phyloP scores from a whole-genome alignment of 768 basidiomycete species.

The Mycena latifolia region DNA sequence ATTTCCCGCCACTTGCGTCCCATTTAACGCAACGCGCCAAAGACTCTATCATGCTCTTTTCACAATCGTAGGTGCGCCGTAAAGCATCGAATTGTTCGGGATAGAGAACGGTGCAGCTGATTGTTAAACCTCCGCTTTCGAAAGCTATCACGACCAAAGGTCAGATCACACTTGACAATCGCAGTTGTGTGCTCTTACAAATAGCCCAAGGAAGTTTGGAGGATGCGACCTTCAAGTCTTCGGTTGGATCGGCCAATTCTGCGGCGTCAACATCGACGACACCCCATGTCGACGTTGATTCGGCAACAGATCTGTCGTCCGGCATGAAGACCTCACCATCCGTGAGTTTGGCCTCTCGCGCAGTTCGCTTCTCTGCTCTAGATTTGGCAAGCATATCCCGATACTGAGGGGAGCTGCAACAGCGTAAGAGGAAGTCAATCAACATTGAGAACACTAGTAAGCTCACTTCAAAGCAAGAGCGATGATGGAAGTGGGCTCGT shows the following conservation, averaged over 20 bases:
- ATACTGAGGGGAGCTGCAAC: conserved; percentile 80
- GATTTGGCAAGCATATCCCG: conserved; percentile 84
- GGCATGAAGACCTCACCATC: conserved; percentile 94
- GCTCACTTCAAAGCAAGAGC: conserved; percentile 91
- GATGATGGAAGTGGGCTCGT: conserved; percentile 98
- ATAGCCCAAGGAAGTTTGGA: conserved; percentile 87
- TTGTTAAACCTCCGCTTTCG: conserved; percentile 89
- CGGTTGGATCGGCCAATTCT: conserved; percentile 77
- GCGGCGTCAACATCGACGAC: conserved; percentile 85
- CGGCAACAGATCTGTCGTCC: conserved; percentile 84
- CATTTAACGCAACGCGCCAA: conserved; percentile 95
- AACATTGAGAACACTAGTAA: not conserved
- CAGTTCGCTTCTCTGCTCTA: conserved; percentile 80
- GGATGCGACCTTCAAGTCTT: conserved; percentile 80
- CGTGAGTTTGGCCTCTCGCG: conserved; percentile 65
- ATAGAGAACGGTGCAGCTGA: conserved; percentile 94
- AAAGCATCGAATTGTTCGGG: conserved; percentile 98
- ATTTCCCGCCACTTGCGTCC: conserved; percentile 96
- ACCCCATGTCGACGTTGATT: conserved; percentile 93
- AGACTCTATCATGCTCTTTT: conserved; percentile 94
- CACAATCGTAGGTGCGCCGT: conserved; percentile 92
- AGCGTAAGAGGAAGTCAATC: conserved; percentile 25
- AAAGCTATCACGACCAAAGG: conserved; percentile 69
- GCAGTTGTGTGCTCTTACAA: conserved; percentile 59
- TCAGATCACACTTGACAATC: conserved; percentile 22